Evolutionary conservation across 148 eudicot species (phyloP), one percentile per base, ranked within the genome.

Genomic region (Euryodendron excelsum): DNA sequence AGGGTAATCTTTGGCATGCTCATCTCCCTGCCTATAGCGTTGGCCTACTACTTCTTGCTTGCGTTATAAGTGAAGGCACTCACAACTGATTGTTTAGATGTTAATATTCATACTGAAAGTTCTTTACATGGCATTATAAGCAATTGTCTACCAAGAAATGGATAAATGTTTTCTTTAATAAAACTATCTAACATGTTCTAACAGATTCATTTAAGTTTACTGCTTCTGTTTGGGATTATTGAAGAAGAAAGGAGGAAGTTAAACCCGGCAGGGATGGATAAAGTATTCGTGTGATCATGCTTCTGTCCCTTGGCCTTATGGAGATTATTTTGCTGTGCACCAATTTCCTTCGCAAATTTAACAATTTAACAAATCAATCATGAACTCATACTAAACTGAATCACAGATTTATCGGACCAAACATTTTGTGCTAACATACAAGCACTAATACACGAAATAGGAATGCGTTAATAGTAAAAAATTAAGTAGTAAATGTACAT

Each of bases 1-100:
- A 87, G 89, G 89, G 72, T 87, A 48, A 78, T 84, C 36, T 70
- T 84, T 58, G 89, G 89, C 50, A 68, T 87, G 85, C 80, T 87
- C 31, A 59, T 87, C 20, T 83, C 89, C 11, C 41, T 84, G 37
- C 89, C 89, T 44, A 72, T 84, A 48, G 82, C 80, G 45, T 44
- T 87, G 82, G 87, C 82, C 75, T 87, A 87, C 81, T 87, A 82
- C 79, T 87, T 79, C 53, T 81, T 87, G 30, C 37, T 87, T 81
- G 83, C 62, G 44, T 28, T 84, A 63, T 87, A 75, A 80, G 74
- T 44, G n/a, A n/a, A n/a, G n/a, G 36, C 77, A 61, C 56, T 62
- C 6, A 31, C 0, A 73, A 18, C 13, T 4, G 39, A 60, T 18
- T 62, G 31, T 5, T 45, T 9, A 48, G 30, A n/a, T 47, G 47